Evolutionary conservation across 2,329 filamentous ascomycete genomes (phyloP).

Genomic region (Xylariaceae sp.): DNA sequence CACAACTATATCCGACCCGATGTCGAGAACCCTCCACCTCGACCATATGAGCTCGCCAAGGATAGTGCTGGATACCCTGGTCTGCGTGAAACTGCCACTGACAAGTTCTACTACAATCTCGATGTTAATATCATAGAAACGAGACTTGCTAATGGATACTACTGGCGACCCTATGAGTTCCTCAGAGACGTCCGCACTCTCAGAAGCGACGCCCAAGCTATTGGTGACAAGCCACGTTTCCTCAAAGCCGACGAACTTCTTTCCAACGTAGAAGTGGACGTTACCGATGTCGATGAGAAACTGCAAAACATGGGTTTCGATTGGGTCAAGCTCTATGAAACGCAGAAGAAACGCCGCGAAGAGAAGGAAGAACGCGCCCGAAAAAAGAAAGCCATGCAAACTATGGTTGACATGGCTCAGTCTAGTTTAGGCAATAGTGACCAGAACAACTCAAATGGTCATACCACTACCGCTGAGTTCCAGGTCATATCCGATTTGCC

Average conservation of each 20-base stretch:
- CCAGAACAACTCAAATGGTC: slow-evolving; percentile 41
- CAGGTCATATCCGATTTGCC: slow-evolving; percentile 55
- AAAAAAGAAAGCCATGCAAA: slow-evolving; percentile 61
- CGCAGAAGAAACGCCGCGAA: slow-evolving; percentile 63
- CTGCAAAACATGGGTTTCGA: slow-evolving; percentile 57
- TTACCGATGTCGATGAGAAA: slow-evolving; percentile 69
- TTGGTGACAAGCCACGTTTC: slow-evolving; percentile 77
- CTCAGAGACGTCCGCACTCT: slow-evolving; percentile 80
- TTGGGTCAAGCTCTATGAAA: slow-evolving; percentile 76
- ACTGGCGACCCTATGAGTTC: slow-evolving; percentile 87
- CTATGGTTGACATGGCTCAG: slow-evolving; percentile 44
- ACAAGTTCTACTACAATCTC: slow-evolving; percentile 92
- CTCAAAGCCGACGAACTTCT: slow-evolving; percentile 88
- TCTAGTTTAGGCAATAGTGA: slow-evolving; percentile 49
- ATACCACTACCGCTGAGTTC: slow-evolving; percentile 48
- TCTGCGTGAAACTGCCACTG: slow-evolving; percentile 67
- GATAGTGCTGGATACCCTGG: slow-evolving; percentile 77
- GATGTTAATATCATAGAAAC: slow-evolving; percentile 93
- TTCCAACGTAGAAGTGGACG: slow-evolving; percentile 91
- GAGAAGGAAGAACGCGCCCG: slow-evolving; percentile 57
- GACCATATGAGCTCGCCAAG: slow-evolving; percentile 75
- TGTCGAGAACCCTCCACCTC: slow-evolving; percentile 51
- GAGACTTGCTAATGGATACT: slow-evolving; percentile 93
- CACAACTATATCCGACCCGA: slow-evolving; percentile 64
- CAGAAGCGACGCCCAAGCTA: slow-evolving; percentile 76